Evolutionary conservation across 1,139 yeast species (phyloP).

Genomic region (Arxiozyma telluris): DNA sequence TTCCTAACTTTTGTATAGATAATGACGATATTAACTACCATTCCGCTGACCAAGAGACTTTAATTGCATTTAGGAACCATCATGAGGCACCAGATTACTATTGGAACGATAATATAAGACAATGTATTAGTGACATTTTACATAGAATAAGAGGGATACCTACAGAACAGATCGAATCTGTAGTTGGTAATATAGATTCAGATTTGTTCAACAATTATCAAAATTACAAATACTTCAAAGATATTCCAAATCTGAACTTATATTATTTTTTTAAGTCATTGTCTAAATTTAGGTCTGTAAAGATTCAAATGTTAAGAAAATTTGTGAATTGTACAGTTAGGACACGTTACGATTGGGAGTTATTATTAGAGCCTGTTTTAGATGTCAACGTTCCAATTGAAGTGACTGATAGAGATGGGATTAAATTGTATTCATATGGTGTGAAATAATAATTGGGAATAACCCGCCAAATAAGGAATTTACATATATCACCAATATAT

Average conservation of each 20-base stretch:
- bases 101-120: slow-evolving; percentile 20
- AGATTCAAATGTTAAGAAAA: slow-evolving; percentile 31
- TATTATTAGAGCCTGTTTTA: slow-evolving; percentile 30
- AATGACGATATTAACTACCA: background rate
- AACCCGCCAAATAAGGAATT: too few relatives aligned
- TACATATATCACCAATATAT: too few relatives aligned
- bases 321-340: slow-evolving; percentile 33
- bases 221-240: slow-evolving; percentile 22
- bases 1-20: slow-evolving; percentile 7
- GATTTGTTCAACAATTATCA: slow-evolving; percentile 22
- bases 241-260: slow-evolving; percentile 28
- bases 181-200: slow-evolving; percentile 11
- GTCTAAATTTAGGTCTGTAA: slow-evolving; percentile 28
- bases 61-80: slow-evolving; percentile 3
- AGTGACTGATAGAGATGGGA: slow-evolving; percentile 33
- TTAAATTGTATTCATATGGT: slow-evolving; percentile 30
- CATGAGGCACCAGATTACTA: slow-evolving; percentile 10
- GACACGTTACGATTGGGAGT: slow-evolving; percentile 33
- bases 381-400: slow-evolving; percentile 29
- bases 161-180: slow-evolving; percentile 9
- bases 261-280: slow-evolving; percentile 30
- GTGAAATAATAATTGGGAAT: background rate
- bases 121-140: slow-evolving; percentile 14
- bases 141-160: slow-evolving; percentile 4
- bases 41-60: slow-evolving; percentile 7